phyloP scores from a whole-genome alignment of 805 yeast genomes.

The Myxozyma geophila region DNA sequence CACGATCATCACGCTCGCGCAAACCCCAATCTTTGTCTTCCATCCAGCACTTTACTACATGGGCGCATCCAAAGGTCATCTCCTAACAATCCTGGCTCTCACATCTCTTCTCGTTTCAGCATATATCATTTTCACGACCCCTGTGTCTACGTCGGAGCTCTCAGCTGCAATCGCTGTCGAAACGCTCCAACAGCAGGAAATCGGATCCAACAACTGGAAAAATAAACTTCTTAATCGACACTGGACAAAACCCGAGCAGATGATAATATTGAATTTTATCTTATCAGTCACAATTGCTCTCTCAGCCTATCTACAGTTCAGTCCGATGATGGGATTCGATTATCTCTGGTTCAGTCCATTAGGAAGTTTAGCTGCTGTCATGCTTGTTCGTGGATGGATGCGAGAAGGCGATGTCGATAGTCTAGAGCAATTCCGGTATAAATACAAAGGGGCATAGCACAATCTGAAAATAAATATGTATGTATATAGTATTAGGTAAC shows the following conservation, averaged over 20 bases:
- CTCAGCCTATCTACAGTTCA: constrained; percentile 20
- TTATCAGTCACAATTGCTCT: constrained; percentile 17
- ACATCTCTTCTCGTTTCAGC: constrained; percentile 26
- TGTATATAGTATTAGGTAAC: background rate
- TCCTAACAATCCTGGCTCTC: constrained; percentile 21
- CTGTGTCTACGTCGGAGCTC: constrained; percentile 13
- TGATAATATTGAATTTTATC: constrained; percentile 16
- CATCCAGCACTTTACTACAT: constrained; percentile 28
- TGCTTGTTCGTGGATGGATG: constrained; percentile 33
- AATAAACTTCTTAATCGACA: background rate
- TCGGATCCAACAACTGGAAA: background rate
- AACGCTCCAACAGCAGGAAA: background rate
- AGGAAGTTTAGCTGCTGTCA: constrained; percentile 10
- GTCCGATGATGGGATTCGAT: constrained; percentile 30
- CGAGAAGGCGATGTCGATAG: constrained; percentile 31
- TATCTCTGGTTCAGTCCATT: constrained; percentile 34
- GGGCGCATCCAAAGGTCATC: constrained; percentile 14
- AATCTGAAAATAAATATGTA: background rate
- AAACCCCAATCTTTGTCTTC: constrained; percentile 28
- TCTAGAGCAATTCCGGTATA: constrained; percentile 32
- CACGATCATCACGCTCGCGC: constrained; percentile 25
- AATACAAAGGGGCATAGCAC: constrained; percentile 33
- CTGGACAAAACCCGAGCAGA: constrained; percentile 3
- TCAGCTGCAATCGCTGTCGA: constrained; percentile 16
- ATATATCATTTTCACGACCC: constrained; percentile 25